Base-by-base conservation (phyloP, 2,329 filamentous ascomycete species). In the Diaporthe longicolla region DNA sequence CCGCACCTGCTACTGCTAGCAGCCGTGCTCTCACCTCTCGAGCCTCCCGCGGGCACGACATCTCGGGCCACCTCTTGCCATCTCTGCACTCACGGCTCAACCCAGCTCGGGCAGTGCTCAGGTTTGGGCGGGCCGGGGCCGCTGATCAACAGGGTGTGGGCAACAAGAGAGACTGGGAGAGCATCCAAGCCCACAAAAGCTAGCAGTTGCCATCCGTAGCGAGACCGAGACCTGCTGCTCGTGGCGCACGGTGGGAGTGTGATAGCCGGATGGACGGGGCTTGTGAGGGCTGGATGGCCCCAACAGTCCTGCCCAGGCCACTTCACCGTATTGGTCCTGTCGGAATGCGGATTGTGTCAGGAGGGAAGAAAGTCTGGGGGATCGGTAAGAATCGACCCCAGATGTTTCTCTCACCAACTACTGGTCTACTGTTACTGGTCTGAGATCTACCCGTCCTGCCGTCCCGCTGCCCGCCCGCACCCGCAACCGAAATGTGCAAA, bases 371-470 rank as follows among this genome's bases (percentile, higher is more conserved):
- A 68, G 48, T 40, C 29, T 68, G 63, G 63, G 63, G 63, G 37
- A 52, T 52, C 29, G 61, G 19, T 35, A 8, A 66, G 45, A 50
- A 52, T 66, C 29, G 61, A 24, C 26, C 45, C 61, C 61, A 66
- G 45, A 37, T 26, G 43, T 66, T 45, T 68, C 63, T 68, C 48
- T 66, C 61, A 66, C 26, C 43, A 65, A 50, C 43, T 65, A 59
- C 54, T 50, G 45, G 29, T 24, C 32, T 52, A 7, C 21, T 52
- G 9, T 52, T 10, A 66, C 45, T 66, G 48, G 32, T 52, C 32
- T 40, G 11, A 68, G 63, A 68, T 68, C 63, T 68, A 68, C 63
- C 63, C 63, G 63, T n/a, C 43, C 43, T 48, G 26, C 61, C 61
- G 61, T 65, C 61, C 45, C 43, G 43, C 61, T n/a, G 43, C 61